Conservation (phyloP, 768 basidiomycete genomes). For the Naematelia aurantialba region DNA sequence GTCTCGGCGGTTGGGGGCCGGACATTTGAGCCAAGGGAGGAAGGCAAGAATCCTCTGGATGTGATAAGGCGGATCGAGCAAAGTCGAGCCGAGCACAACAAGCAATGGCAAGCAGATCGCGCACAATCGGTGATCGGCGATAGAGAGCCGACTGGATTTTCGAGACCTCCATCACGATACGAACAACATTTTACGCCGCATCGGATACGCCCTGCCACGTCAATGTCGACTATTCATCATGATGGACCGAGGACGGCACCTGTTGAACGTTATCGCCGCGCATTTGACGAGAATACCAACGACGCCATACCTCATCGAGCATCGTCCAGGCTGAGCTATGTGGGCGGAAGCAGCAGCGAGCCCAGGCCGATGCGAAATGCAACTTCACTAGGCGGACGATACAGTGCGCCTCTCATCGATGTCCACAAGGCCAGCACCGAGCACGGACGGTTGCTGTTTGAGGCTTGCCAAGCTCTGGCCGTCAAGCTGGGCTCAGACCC, state of each 20-base stretch:
- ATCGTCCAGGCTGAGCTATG: slow-evolving; percentile 11
- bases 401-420: slow-evolving; percentile 15
- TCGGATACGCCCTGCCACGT: slow-evolving; percentile 30
- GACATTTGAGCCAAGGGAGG: neutral
- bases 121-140: slow-evolving; percentile 25
- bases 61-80: slow-evolving; percentile 30
- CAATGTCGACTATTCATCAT: slow-evolving; percentile 34
- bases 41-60: slow-evolving; percentile 33
- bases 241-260: slow-evolving; percentile 29
- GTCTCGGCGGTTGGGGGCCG: slow-evolving; percentile 29
- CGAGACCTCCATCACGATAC: slow-evolving; percentile 6
- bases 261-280: slow-evolving; percentile 20
- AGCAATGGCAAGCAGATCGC: slow-evolving; percentile 32
- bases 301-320: slow-evolving; percentile 20
- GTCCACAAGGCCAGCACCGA: slow-evolving; percentile 20
- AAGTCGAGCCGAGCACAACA: slow-evolving; percentile 24
- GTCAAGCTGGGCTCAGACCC: slow-evolving; percentile 23
- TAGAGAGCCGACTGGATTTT: neutral
- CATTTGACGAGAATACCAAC: slow-evolving; percentile 18
- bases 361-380: slow-evolving; percentile 31
- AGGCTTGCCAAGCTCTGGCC: slow-evolving; percentile 37
- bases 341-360: slow-evolving; percentile 15
- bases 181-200: neutral
- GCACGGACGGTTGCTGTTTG: slow-evolving; percentile 41
- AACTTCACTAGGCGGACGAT: slow-evolving; percentile 21